Conservation (phyloP, 2,329 filamentous ascomycete genomes). For the Epicoccum nigrum region DNA sequence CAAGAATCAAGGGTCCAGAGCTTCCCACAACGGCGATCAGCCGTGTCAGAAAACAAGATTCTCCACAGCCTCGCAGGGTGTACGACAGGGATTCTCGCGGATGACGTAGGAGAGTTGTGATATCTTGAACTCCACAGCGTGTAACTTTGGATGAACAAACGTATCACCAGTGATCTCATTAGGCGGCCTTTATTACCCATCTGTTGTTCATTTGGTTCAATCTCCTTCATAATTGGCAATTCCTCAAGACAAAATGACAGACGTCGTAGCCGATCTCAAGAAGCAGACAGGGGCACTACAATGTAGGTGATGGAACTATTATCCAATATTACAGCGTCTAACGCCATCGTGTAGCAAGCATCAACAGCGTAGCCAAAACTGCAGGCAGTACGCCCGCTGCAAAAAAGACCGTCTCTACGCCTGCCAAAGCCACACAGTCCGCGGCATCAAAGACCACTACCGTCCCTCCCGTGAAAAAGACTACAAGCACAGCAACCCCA, state of each 20-base stretch:
- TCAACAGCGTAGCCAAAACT: constrained; percentile 38
- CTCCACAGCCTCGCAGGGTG: constrained; percentile 16
- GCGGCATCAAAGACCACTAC: constrained; percentile 21
- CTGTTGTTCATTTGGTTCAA: no score
- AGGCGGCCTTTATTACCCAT: no score
- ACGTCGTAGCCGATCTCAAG: constrained; percentile 48
- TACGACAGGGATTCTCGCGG: constrained; percentile 14
- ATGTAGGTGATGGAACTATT: constrained; percentile 35
- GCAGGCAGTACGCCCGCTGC: constrained; percentile 28
- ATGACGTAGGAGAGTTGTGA: constrained; percentile 18
- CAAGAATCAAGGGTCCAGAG: constrained; percentile 11
- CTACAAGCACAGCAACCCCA: constrained; percentile 15
- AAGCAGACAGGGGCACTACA: constrained; percentile 51
- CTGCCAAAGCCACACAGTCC: constrained; percentile 24
- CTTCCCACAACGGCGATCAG: constrained; percentile 7
- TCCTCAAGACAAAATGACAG: constrained; percentile 30
- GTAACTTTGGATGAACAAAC: constrained; percentile 1
- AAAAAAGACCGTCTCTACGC: constrained; percentile 34
- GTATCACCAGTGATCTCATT: constrained; percentile 2
- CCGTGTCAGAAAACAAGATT: constrained; percentile 20
- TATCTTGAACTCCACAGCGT: constrained; percentile 11
- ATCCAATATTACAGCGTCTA: background rate
- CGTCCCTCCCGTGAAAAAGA: constrained; percentile 23
- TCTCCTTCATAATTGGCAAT: no score
- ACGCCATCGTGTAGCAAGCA: constrained; percentile 29